These are phyloP conservation scores for Aspergillus ustus DNA, from an alignment of 2,329 filamentous ascomycete species.

Conservation along the genomic window DNA sequence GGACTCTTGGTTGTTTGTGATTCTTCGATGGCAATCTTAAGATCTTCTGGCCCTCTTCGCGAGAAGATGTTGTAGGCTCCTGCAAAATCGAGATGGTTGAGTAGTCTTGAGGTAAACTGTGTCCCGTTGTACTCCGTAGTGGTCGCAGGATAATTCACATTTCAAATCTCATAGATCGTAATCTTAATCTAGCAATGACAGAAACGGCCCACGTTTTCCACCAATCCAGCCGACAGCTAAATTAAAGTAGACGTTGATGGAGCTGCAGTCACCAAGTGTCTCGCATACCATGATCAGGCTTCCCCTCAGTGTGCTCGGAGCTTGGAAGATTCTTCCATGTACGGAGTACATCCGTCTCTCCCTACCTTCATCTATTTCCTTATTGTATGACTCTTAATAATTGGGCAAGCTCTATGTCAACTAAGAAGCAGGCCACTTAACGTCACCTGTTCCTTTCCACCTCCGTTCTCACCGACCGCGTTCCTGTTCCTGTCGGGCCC, in stretches of 20 bases:
- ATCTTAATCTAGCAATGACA: slow-evolving; percentile 12
- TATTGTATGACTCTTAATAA: slow-evolving; percentile 7
- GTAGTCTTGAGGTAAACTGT: not conserved
- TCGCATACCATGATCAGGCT: not conserved
- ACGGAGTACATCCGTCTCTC: not conserved
- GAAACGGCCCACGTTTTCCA: slow-evolving; percentile 15
- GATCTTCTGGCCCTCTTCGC: not conserved
- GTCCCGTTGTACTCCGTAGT: not conserved
- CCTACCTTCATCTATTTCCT: not conserved
- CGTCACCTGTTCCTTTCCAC: slow-evolving; percentile 7
- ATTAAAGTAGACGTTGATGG: slow-evolving; percentile 10
- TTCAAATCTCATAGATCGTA: not conserved
- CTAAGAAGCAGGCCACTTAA: not conserved
- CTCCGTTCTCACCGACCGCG: slow-evolving; percentile 5
- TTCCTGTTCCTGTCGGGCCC: slow-evolving; percentile 14
- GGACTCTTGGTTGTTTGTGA: not conserved
- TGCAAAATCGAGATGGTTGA: not conserved
- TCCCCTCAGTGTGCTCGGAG: slow-evolving; percentile 6
- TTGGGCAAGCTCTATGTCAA: not conserved
- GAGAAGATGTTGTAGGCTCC: not conserved
- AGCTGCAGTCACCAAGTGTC: slow-evolving; percentile 4
- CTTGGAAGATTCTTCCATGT: not conserved
- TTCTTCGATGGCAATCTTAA: not conserved
- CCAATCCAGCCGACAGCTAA: slow-evolving; percentile 7
- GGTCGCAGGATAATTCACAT: not conserved